Evolutionary conservation across 129 eudicot genomes (phyloP), one percentile per base, ranked within the genome.

Genomic region (Helichrysum umbraculigerum): DNA sequence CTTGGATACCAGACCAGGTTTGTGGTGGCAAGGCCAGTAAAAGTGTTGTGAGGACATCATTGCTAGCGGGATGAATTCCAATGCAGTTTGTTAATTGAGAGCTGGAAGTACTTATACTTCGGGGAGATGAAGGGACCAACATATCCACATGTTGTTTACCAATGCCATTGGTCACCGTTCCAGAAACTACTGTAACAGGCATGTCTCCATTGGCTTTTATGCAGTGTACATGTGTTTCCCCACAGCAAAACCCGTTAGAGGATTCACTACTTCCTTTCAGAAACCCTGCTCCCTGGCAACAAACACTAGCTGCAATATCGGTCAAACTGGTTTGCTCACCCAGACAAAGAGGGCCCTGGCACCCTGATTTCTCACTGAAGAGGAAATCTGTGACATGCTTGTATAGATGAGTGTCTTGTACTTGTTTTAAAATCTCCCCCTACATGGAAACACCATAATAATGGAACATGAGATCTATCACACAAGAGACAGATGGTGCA

Each of bases 391-490:
- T 84, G 22, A 94, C 96, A 17, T 86, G 84, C 84, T 86, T 86
- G 76, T 87, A 89, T 33, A 94, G 83, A 70, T 76, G 84, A 75
- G 84, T 91, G 76, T 83, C 94, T 73, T 86, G 93, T 68, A 94
- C 97, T 89, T 89, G 96, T 80, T 89, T 94, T 88, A 94, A 79
- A 34, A 94, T 86, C 79, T 91, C 99, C 78, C 91, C 99, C 99
- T 94, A 88, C 61, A 74, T 72, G 22, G 30, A 63, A 80, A 51
- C 66, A 76, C 59, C 71, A 42, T 16, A 67, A 66, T 34, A 5
- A 39, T 25, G 50, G 35, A 22, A 63, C 35, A 70, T 14, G 41
- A 41, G 32, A 68, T 34, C 73, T 25, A 73, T 60, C 62, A 68
- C 68, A 21, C 29, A 8, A 34, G 11, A 74, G 70, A 61, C 16